Evolutionary conservation across 2,329 filamentous ascomycete species (phyloP), one percentile per base, ranked within the genome.

Genomic region (Talaromyces sp.): DNA sequence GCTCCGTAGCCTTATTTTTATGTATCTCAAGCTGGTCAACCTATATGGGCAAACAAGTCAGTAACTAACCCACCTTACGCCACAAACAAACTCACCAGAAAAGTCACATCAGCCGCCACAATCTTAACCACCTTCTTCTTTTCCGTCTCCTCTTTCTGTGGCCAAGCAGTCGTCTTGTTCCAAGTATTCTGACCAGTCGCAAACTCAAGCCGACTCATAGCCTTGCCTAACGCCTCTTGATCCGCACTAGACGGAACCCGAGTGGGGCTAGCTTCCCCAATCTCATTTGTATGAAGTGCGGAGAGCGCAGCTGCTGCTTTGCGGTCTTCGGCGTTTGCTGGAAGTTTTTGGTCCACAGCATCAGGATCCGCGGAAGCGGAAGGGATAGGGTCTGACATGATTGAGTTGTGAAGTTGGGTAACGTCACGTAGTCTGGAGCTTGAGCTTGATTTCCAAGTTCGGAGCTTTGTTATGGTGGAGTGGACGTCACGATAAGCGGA

Each of bases 221-320:
- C 78, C 57, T 75, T 77, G 0, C 74, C 75, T n/a, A 80, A 61
- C 0, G 77, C 77, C 59, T 80, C 77, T 53, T 79, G 77, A 33
- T 78, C 75, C 0, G 71, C 71, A 13, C 63, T 64, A 1, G 70
- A 68, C 1, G 72, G 68, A 13, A 64, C 65, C 44, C 71, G 66
- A 1, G 63, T 47, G n/a, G 63, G 56, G 10, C 55, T 53, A 37
- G 68, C 68, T 27, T 72, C 70, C 9, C 64, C 68, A 47, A 75
- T 71, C 43, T 70, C 72, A 49, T 71, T 75, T 11, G 70, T 67
- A 55, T 77, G 72, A 33, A 80, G 72, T 32, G 77, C 70, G 54
- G 75, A 77, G 45, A 80, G 75, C 8, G 77, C 77, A 13, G 76
- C 77, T 16, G 77, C 77, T 10, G 77, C 76, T 65, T 78, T 79